Evolutionary conservation across 345 rosid species (phyloP).

Genomic region (Geranium rotundifolium): DNA sequence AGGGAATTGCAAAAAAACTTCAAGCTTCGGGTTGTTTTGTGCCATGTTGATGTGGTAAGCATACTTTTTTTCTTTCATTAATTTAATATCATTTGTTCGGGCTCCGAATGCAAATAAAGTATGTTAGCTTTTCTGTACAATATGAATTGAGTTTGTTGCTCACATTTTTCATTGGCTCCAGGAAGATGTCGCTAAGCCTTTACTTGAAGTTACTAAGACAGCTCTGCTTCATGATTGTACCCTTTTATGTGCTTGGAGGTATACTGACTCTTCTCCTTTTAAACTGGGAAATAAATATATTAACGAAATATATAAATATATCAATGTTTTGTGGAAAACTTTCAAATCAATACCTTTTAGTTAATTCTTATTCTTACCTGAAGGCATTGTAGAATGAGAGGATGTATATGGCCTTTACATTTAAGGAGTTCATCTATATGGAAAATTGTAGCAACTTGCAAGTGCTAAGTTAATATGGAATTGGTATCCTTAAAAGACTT

Average conservation of each 20-base stretch:
- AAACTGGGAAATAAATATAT: background rate
- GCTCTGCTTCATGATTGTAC: constrained; percentile 84
- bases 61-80: background rate
- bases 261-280: background rate
- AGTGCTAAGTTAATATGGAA: background rate
- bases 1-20: constrained; percentile 83
- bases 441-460: background rate
- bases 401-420: background rate
- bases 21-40: constrained; percentile 74
- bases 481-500: background rate
- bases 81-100: background rate
- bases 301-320: background rate
- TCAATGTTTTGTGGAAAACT: background rate
- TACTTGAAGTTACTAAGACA: constrained; percentile 73
- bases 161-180: constrained; percentile 20
- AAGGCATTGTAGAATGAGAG: background rate
- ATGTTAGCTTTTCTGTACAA: background rate
- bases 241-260: constrained; percentile 88
- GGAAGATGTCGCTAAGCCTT: constrained; percentile 74
- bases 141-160: background rate
- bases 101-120: too few species aligned
- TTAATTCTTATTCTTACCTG: background rate
- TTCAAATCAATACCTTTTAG: background rate
- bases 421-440: too few species aligned
- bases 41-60: constrained; percentile 91